These are phyloP conservation scores for Anethum foeniculum DNA, from an alignment of 140 eudicot genomes.

Conservation along the genomic window DNA sequence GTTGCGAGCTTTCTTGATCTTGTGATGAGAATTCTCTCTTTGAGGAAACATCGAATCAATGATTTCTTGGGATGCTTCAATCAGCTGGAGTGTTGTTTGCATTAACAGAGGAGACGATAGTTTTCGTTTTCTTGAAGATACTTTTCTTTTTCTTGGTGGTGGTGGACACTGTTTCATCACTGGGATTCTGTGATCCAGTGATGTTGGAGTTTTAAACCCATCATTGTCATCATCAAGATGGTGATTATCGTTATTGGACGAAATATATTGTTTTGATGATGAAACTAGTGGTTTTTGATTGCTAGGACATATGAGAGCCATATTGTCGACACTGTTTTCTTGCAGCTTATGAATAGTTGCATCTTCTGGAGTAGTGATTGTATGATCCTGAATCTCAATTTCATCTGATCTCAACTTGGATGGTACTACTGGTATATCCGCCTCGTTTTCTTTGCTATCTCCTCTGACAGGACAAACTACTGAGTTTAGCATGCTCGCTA, in stretches of 20 bases:
- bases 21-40: conserved; percentile 8
- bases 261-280: not conserved
- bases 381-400: not conserved
- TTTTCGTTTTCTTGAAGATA: conserved; percentile 18
- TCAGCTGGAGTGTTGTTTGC: not conserved
- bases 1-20: conserved; percentile 29
- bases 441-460: not conserved
- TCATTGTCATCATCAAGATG: conserved; percentile 15
- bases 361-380: not conserved
- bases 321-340: not conserved
- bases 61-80: conserved; percentile 17
- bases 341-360: not conserved
- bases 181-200: conserved; percentile 32
- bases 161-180: conserved; percentile 27
- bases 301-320: not conserved
- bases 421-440: not conserved
- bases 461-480: not conserved
- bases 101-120: conserved; percentile 3
- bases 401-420: not conserved
- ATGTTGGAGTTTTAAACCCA: conserved; percentile 39
- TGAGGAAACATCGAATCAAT: conserved; percentile 12
- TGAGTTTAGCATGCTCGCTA: not conserved
- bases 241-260: not conserved
- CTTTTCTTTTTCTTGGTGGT: conserved; percentile 23
- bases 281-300: not conserved